Conservation (phyloP, 495 filamentous ascomycete species). For the Xanthoparmelia taractica region DNA sequence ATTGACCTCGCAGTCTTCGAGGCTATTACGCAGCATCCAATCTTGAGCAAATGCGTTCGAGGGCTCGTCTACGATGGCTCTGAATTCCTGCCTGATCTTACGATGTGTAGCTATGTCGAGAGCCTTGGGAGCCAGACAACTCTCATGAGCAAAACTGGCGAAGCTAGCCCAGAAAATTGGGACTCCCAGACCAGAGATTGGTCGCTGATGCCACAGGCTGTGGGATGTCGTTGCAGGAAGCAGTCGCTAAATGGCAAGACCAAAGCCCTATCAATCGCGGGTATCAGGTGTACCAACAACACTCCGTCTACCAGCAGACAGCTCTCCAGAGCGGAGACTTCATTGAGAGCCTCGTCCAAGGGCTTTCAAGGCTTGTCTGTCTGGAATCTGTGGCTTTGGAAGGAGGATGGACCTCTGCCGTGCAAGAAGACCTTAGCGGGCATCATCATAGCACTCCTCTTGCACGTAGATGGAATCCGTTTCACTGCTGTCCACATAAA, state of each 20-base stretch:
- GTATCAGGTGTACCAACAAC: not conserved
- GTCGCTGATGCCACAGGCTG: not conserved
- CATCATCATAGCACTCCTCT: not conserved
- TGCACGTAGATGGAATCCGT: not conserved
- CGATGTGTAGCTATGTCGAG: not conserved
- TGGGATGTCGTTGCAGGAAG: not conserved
- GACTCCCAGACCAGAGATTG: not conserved
- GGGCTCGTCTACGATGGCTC: constrained; percentile 1
- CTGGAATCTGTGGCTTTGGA: not conserved
- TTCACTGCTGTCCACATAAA: not conserved
- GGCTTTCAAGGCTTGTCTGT: not conserved
- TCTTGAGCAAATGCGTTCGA: constrained; percentile 4
- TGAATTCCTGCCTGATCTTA: not conserved
- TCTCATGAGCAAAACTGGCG: not conserved
- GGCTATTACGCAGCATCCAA: not conserved
- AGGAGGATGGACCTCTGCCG: not conserved
- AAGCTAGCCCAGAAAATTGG: not conserved
- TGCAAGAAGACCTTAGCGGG: not conserved
- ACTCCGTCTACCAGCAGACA: not conserved
- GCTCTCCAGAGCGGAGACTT: not conserved
- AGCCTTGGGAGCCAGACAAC: not conserved
- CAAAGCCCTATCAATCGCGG: not conserved
- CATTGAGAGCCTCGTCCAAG: not conserved
- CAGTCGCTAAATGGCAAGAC: not conserved
- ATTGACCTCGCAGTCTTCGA: constrained; percentile 2